Percentiles rank a stretch among this genome's conserved stretches.
phyloP scores from a whole-genome alignment of 129 eudicot genomes.

The Flaveria robusta region DNA sequence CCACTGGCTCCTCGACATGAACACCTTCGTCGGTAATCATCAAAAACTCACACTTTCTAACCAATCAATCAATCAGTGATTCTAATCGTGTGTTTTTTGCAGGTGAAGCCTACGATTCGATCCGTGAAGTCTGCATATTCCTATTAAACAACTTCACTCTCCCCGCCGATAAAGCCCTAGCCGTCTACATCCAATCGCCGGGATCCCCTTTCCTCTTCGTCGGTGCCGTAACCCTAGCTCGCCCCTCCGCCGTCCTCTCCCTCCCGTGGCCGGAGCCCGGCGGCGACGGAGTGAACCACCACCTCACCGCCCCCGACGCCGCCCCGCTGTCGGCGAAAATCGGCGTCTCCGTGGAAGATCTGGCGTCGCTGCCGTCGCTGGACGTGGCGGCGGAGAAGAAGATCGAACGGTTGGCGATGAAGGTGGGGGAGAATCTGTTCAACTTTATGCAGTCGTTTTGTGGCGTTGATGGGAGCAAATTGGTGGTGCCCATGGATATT shows the following conservation, averaged over 20 bases:
- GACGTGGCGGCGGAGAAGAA: constrained; percentile 80
- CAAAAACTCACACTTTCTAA: neutral
- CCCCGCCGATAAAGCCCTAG: constrained; percentile 91
- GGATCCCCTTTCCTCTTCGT: constrained; percentile 78
- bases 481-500: constrained; percentile 94
- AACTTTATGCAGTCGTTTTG: constrained; percentile 99
- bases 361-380: constrained; percentile 69
- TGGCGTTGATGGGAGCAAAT: constrained; percentile 87
- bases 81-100: neutral
- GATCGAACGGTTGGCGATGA: constrained; percentile 84
- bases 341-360: constrained; percentile 79
- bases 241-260: constrained; percentile 80
- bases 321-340: constrained; percentile 77
- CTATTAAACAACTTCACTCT: constrained; percentile 74
- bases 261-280: constrained; percentile 93
- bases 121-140: constrained; percentile 76
- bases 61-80: neutral
- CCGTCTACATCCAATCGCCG: constrained; percentile 84
- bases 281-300: constrained; percentile 4
- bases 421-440: constrained; percentile 90
- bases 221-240: constrained; percentile 75
- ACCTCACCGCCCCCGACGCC: constrained; percentile 59
- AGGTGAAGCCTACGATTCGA: constrained; percentile 82
- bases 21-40: constrained; percentile 71
- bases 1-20: constrained; percentile 97